phyloP scores from a whole-genome alignment of 2,329 filamentous ascomycete species.

The Daldinia sp. region DNA sequence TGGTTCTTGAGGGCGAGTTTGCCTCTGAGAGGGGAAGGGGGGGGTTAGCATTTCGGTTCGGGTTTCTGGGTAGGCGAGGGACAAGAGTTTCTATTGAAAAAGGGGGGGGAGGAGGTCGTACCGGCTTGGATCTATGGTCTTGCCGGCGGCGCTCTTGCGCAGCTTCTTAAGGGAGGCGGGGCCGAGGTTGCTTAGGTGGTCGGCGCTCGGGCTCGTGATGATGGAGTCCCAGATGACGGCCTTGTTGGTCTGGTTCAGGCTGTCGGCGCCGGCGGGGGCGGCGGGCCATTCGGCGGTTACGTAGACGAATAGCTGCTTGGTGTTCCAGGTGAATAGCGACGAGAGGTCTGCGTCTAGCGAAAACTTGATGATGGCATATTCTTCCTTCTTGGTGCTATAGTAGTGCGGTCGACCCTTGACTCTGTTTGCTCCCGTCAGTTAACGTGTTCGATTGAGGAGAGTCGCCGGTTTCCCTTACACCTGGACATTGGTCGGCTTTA shows the following conservation, averaged over 20 bases:
- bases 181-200: conserved; percentile 68
- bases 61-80: background rate
- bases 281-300: conserved; percentile 79
- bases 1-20: conserved; percentile 82
- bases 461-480: conserved; percentile 64
- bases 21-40: conserved; percentile 61
- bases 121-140: conserved; percentile 66
- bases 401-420: conserved; percentile 94
- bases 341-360: conserved; percentile 90
- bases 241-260: conserved; percentile 63
- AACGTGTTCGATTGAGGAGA: background rate
- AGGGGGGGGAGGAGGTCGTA: conserved; percentile 44
- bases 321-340: conserved; percentile 98
- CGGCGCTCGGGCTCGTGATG: conserved; percentile 76
- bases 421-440: conserved; percentile 54
- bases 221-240: conserved; percentile 97
- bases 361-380: conserved; percentile 95
- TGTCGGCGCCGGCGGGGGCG: conserved; percentile 45
- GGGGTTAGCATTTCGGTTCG: background rate
- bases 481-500: conserved; percentile 79
- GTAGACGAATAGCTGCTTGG: conserved; percentile 97
- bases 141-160: conserved; percentile 65
- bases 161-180: conserved; percentile 70
- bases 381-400: conserved; percentile 90
- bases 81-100: background rate